Conservation (phyloP, 768 basidiomycete genomes). For the Tephrocybe sp. region DNA sequence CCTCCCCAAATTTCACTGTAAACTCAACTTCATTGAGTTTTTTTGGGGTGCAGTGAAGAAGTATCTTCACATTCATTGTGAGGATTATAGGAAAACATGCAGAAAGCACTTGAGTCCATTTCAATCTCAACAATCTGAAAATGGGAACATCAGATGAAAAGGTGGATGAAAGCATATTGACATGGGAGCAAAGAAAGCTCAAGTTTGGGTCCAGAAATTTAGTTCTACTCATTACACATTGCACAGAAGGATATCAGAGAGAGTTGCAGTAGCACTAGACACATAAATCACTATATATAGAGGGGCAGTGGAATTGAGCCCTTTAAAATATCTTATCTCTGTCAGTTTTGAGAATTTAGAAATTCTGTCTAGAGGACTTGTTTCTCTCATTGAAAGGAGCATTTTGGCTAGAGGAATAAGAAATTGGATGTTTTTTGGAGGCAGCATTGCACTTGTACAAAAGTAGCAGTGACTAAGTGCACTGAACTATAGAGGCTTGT, state of each 20-base stretch:
- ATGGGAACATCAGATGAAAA: no score
- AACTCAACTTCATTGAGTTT: no score
- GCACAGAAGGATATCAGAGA: neutral
- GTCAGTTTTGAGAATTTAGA: slow-evolving; percentile 1
- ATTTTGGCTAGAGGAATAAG: slow-evolving; percentile 1
- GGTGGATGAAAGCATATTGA: no score
- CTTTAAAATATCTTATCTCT: neutral
- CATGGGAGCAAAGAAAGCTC: neutral
- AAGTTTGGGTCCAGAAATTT: neutral
- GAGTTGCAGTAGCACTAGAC: neutral
- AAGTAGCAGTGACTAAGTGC: no score
- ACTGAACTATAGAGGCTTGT: no score
- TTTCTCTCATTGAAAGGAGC: neutral
- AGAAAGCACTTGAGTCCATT: no score
- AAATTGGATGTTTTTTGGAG: neutral
- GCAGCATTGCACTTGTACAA: neutral
- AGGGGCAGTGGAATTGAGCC: neutral
- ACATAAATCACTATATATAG: neutral
- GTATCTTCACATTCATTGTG: no score
- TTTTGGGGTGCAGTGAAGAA: no score
- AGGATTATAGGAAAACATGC: no score
- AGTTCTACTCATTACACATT: neutral
- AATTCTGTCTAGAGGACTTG: neutral
- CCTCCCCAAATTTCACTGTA: no score
- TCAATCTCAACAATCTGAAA: no score